Conservation (phyloP, 2,329 filamentous ascomycete genomes). For the Fusarium papillatum region DNA sequence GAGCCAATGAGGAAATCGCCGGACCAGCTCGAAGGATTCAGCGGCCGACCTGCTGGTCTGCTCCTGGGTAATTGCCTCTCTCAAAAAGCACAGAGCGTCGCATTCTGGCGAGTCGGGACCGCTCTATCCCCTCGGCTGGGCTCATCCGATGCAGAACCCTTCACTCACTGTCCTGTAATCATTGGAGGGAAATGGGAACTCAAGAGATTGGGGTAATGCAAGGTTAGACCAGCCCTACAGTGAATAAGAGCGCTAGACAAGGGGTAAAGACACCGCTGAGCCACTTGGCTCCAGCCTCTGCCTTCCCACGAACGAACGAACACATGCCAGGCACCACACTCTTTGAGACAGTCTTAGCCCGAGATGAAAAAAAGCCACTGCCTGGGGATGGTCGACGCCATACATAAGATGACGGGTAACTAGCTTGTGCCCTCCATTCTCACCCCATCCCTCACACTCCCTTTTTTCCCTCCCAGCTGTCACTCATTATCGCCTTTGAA, state of each 20-base stretch:
- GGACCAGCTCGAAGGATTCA: conserved; percentile 17
- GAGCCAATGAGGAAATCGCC: conserved; percentile 33
- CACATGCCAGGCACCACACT: conserved; percentile 39
- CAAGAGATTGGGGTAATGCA: not conserved
- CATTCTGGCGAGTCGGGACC: conserved; percentile 4
- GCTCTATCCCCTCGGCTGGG: not conserved
- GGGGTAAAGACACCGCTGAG: not conserved
- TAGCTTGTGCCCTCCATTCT: conserved; percentile 2
- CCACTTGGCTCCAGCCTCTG: not conserved
- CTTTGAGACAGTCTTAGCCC: conserved; percentile 13
- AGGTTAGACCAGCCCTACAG: not conserved
- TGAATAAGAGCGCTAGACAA: not conserved
- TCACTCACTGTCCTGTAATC: not conserved
- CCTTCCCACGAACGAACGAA: conserved; percentile 3
- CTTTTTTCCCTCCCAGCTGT: not conserved
- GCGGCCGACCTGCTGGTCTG: not conserved
- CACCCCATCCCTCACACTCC: not conserved
- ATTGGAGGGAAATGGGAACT: not conserved
- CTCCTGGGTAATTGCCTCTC: not conserved
- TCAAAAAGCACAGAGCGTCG: not conserved
- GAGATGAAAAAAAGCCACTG: conserved; percentile 1
- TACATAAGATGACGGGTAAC: conserved; percentile 24
- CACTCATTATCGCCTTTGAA: conserved; percentile 5
- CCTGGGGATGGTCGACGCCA: not conserved
- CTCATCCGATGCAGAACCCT: not conserved